Evolutionary conservation across 2,329 filamentous ascomycete species (phyloP), one percentile per base, ranked within the genome.

Genomic region (Colletotrichum musae): DNA sequence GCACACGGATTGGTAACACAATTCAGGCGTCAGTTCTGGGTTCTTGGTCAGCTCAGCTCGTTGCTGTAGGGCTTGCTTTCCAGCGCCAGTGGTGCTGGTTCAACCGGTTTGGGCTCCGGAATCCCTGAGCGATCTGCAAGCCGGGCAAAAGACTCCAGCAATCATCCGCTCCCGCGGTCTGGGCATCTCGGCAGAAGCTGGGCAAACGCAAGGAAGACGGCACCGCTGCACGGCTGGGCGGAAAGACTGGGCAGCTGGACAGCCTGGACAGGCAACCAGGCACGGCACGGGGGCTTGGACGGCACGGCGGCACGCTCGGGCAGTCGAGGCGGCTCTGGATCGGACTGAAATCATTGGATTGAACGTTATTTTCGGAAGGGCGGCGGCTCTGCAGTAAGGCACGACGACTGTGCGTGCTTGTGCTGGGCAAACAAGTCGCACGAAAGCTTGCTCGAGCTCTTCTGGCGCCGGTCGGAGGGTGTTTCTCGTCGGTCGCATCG

Each of bases 271-370:
- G 41, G 41, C 41, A 43, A 12, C 48, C 13, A n/a, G 28, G 16
- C 28, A 21, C 61, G 41, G 39, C 36, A 51, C 18, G 53, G 61
- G 61, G 65, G 65, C 65, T 68, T 68, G 53, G 60, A 53, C 53
- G 65, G 65, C 59, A 68, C 53, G 16, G 53, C 64, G 64, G 64
- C 65, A 68, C 53, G 65, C 60, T 65, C 54, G 48, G 61, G 61
- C 48, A 60, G 54, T 32, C 57, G 36, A 47, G 50, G 65, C 65
- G 64, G 59, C n/a, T 26, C 48, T 41, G 18, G 32, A 50, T 53
- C 65, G 28, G 48, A 65, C 41, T 64, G 54, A 43, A 68, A 48
- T 24, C 65, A 48, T 52, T 58, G 43, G 58, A 41, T 13, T 32
- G 60, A 26, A 43, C 5, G 53, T 4, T 47, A 50, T 36, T 53